Percentiles rank a stretch among this genome's conserved stretches.
Evolutionary conservation across 176 grass and related monocot genomes (phyloP).

Genomic region (Musa itinerans): DNA sequence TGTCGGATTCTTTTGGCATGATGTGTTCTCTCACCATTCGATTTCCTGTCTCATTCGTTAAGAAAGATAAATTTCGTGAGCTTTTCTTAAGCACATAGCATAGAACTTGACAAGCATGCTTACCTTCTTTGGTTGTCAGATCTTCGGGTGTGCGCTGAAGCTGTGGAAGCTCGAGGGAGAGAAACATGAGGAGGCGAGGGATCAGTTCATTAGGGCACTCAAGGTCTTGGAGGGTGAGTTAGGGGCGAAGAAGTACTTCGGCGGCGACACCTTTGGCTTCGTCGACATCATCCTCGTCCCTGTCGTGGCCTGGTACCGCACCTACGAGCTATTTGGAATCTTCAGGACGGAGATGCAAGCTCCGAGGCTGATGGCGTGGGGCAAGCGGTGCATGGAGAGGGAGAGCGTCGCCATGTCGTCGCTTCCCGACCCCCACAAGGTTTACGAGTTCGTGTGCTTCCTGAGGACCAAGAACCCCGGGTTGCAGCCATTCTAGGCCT

Average conservation of each 20-base stretch:
- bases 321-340: constrained; percentile 24
- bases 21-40: too few relatives aligned
- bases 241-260: constrained; percentile 32
- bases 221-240: constrained; percentile 24
- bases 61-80: too few relatives aligned
- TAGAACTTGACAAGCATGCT: neutral
- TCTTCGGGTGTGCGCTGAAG: constrained; percentile 20
- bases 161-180: constrained; percentile 34
- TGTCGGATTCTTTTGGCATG: too few relatives aligned
- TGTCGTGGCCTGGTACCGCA: constrained; percentile 24
- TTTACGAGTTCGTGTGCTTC: constrained; percentile 27
- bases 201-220: constrained; percentile 26
- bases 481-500: too few relatives aligned
- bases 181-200: constrained; percentile 7
- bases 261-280: constrained; percentile 22
- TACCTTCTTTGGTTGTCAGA: neutral
- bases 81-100: too few relatives aligned
- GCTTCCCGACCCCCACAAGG: constrained; percentile 20
- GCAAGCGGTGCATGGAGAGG: constrained; percentile 16
- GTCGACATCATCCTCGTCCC: constrained; percentile 33
- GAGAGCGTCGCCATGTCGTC: constrained; percentile 26
- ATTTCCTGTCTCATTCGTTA: too few relatives aligned
- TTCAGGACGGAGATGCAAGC: constrained; percentile 16
- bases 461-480: constrained; percentile 20
- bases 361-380: constrained; percentile 29